phyloP scores from a whole-genome alignment of 768 basidiomycete species.

The Xerocomellus intermedius region DNA sequence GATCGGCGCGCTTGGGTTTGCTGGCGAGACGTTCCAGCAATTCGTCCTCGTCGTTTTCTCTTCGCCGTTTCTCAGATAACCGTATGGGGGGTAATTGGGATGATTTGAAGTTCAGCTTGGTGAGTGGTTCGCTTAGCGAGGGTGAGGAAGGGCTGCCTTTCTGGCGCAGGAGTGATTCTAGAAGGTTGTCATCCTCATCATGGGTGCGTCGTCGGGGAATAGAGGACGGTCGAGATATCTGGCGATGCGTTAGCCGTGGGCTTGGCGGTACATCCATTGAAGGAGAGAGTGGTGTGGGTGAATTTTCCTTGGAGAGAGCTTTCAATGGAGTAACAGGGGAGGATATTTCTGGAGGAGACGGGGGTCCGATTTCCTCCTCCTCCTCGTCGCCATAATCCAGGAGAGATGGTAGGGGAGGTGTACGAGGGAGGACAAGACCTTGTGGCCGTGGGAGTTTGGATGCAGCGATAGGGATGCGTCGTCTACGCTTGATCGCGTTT shows the following conservation, averaged over 20 bases:
- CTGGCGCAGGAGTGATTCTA: constrained; percentile 52
- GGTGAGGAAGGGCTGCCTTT: constrained; percentile 38
- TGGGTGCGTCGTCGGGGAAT: constrained; percentile 44
- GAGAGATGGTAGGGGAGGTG: constrained; percentile 57
- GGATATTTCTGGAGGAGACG: constrained; percentile 14
- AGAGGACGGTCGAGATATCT: constrained; percentile 37
- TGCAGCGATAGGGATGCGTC: constrained; percentile 44
- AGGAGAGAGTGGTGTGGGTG: constrained; percentile 30
- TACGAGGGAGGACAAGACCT: constrained; percentile 40
- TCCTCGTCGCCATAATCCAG: constrained; percentile 81
- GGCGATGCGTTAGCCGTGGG: constrained; percentile 40
- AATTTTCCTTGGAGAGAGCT: constrained; percentile 13
- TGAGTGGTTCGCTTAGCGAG: constrained; percentile 30
- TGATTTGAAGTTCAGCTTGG: constrained; percentile 31
- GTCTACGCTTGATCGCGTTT: constrained; percentile 56
- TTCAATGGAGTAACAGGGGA: constrained; percentile 14
- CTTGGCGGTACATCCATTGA: constrained; percentile 37
- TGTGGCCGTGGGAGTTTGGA: constrained; percentile 48
- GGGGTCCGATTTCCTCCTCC: constrained; percentile 36
- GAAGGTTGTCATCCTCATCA: constrained; percentile 52
- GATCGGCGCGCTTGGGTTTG: constrained; percentile 56
- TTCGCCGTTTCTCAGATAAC: constrained; percentile 66
- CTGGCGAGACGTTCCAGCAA: constrained; percentile 56
- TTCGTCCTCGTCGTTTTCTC: constrained; percentile 70
- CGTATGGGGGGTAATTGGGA: constrained; percentile 45